phyloP scores from a whole-genome alignment of 306 rosid species.

The Sphenostylis stenocarpa region DNA sequence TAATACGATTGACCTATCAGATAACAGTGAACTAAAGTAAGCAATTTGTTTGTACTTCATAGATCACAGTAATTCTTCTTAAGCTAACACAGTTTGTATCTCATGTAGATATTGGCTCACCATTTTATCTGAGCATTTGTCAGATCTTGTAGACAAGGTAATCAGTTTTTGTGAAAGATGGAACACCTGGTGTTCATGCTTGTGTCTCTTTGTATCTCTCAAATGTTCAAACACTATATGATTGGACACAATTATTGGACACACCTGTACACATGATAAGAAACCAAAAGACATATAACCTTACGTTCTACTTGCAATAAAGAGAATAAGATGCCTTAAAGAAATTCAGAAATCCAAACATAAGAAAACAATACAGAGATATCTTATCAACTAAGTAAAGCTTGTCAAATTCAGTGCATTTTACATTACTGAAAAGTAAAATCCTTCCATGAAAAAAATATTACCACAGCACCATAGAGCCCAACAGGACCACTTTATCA shows the following conservation, averaged over 20 bases:
- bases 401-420: background rate
- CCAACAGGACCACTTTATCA: background rate
- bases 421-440: background rate
- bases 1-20: conserved; percentile 91
- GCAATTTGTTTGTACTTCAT: conserved; percentile 31
- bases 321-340: background rate
- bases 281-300: conserved; percentile 7
- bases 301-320: background rate
- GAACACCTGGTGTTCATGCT: background rate
- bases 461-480: background rate
- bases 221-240: background rate
- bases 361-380: background rate
- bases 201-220: background rate
- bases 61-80: conserved; percentile 15
- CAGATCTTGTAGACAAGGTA: conserved; percentile 96
- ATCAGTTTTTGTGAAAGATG: conserved; percentile 26
- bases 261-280: background rate
- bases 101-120: conserved; percentile 88
- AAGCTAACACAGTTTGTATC: conserved; percentile 31
- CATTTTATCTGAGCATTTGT: conserved; percentile 80
- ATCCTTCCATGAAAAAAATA: background rate
- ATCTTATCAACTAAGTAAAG: background rate
- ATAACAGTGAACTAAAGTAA: conserved; percentile 87
- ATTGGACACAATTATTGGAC: background rate
- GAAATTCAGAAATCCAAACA: background rate